Evolutionary conservation across 345 rosid genomes (phyloP), one percentile per base, ranked within the genome.

Genomic region (Eucalyptus victrix): DNA sequence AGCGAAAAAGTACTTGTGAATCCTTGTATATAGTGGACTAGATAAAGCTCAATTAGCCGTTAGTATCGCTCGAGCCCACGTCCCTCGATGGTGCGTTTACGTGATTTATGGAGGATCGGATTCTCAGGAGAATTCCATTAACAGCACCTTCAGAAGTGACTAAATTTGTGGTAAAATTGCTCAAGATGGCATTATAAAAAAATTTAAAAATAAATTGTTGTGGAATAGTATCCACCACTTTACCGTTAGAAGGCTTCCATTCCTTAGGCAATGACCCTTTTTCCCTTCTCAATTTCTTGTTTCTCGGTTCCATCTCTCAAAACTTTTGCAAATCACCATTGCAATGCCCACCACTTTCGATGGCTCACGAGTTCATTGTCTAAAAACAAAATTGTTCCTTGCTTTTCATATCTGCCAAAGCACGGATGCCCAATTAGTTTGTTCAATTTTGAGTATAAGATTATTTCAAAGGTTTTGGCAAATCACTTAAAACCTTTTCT

Each of bases 31-130:
- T n/a, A 1, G 11, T 8, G 76, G 19, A n/a, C 19, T 65, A 14
- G 19, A 65, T 65, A 1, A 7, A 65, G 17, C 21, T 65, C 40
- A 15, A 16, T n/a, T 65, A 65, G 21, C 37, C 1, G 3, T 65
- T n/a, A 65, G 34, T 8, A 6, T 65, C 12, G 21, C 21, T 0
- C 10, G 23, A n/a, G 19, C 37, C 37, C 76, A 16, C 37, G 3
- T 8, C 21, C 8, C 40, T 65, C 37, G 9, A 65, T n/a, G 32
- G 3, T 2, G 76, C 37, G 40, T 8, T 15, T 2, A 8, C 4
- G 37, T 65, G 37, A n/a, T 16, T n/a, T 65, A 16, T 65, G 76
- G 5, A 8, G 40, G 40, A n/a, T n/a, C 76, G 37, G 40, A 65
- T n/a, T n/a, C 21, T 7, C 2, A 12, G 11, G 40, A 65, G 40